Conservation (phyloP, 768 basidiomycete genomes). For the Lepiota venenata region DNA sequence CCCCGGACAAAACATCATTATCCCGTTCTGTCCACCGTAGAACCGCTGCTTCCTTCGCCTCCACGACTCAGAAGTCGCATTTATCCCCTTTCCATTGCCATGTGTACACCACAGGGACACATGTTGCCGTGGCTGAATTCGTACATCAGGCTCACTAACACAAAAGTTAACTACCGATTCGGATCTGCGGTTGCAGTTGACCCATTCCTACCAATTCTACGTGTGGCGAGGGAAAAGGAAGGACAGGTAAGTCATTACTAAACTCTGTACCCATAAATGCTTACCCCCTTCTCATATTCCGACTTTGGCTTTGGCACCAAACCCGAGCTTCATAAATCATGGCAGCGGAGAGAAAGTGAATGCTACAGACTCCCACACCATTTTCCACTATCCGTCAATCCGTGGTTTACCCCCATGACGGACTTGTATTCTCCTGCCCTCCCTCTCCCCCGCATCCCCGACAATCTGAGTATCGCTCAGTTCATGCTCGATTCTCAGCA, state of each 20-base stretch:
- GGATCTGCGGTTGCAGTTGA: background rate
- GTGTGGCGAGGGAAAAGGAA: background rate
- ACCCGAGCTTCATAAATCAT: conserved; percentile 4
- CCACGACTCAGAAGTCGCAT: background rate
- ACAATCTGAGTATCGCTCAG: conserved; percentile 51
- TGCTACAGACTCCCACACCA: conserved; percentile 2
- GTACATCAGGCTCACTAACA: background rate
- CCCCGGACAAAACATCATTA: background rate
- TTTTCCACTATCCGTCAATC: background rate
- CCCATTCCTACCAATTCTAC: background rate
- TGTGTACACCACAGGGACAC: background rate
- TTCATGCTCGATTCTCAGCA: conserved; percentile 54
- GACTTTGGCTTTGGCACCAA: background rate
- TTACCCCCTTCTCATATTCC: conserved; percentile 3
- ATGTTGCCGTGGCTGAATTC: background rate
- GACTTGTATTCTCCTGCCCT: conserved; percentile 24
- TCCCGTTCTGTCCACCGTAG: background rate
- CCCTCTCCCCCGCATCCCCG: conserved; percentile 42
- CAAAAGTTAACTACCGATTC: background rate
- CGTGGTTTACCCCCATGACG: conserved; percentile 19
- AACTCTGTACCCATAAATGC: background rate
- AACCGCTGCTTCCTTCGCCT: background rate
- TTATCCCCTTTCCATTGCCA: conserved; percentile 1
- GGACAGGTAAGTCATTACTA: background rate
- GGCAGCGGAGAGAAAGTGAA: background rate